phyloP scores from a whole-genome alignment of 2,329 filamentous ascomycete species.

The Rhytidhysteron rufulum region DNA sequence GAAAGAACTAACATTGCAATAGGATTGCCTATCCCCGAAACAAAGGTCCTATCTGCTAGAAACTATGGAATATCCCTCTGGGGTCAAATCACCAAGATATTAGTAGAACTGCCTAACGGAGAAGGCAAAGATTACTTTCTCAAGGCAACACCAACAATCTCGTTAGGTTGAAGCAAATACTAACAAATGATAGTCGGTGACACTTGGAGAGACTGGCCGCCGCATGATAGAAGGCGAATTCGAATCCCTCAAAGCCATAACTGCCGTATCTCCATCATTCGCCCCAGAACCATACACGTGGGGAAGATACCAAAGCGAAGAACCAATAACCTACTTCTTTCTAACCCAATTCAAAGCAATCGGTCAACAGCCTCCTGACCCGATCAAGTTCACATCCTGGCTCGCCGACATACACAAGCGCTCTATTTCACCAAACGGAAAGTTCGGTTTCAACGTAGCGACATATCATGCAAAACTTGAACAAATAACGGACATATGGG shows the following conservation, averaged over 20 bases:
- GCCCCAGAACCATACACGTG: slow-evolving; percentile 11
- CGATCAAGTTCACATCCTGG: slow-evolving; percentile 1
- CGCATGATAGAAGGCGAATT: slow-evolving; percentile 15
- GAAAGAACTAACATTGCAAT: too few species aligned
- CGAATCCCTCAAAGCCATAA: slow-evolving; percentile 14
- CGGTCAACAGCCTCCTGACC: slow-evolving; percentile 1
- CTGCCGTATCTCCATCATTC: slow-evolving; percentile 6
- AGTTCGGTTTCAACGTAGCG: slow-evolving; percentile 25
- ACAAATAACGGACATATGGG: slow-evolving; percentile 7
- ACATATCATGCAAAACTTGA: slow-evolving; percentile 17
- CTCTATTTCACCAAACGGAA: slow-evolving; percentile 20
- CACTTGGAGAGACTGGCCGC: slow-evolving; percentile 1
- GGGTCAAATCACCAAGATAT: neutral
- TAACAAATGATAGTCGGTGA: neutral
- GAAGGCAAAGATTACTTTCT: neutral
- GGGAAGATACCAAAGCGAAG: slow-evolving; percentile 8
- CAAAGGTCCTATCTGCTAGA: neutral
- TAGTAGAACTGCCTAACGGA: neutral
- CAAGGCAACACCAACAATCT: too few species aligned
- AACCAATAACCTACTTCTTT: slow-evolving; percentile 33
- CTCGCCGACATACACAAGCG: slow-evolving; percentile 21
- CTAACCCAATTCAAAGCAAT: slow-evolving; percentile 23
- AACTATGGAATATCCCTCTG: neutral
- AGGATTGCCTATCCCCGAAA: neutral
- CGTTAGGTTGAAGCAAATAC: neutral